phyloP scores from a whole-genome alignment of 2,329 filamentous ascomycete genomes.

The Leptographium flavum region DNA sequence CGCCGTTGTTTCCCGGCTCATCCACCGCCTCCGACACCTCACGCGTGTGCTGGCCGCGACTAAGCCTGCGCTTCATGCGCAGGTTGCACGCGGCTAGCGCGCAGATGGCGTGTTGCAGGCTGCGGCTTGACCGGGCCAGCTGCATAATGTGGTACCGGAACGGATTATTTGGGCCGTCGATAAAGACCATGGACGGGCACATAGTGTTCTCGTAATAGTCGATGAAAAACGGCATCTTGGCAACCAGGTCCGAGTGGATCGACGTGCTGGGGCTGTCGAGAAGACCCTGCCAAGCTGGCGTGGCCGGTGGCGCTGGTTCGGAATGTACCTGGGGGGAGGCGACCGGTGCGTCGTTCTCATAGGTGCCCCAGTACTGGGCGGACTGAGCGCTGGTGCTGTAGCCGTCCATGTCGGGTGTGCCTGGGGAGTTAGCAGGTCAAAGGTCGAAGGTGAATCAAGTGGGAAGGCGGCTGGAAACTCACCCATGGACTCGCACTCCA shows the following conservation, averaged over 20 bases:
- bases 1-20: constrained; percentile 1
- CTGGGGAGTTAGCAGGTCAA: constrained; percentile 1
- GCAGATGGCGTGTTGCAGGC: constrained; percentile 84
- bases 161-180: constrained; percentile 75
- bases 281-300: constrained; percentile 25
- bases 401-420: constrained; percentile 30
- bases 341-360: too few species aligned
- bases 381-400: constrained; percentile 37
- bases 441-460: background rate
- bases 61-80: constrained; percentile 63
- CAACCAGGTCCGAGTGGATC: constrained; percentile 49
- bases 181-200: constrained; percentile 80
- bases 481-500: constrained; percentile 43
- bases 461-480: constrained; percentile 19
- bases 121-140: constrained; percentile 62
- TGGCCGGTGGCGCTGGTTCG: constrained; percentile 16
- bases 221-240: constrained; percentile 76
- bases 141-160: constrained; percentile 72
- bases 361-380: constrained; percentile 32
- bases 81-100: constrained; percentile 81
- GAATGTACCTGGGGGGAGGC: constrained; percentile 24
- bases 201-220: constrained; percentile 91
- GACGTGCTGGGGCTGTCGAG: constrained; percentile 32
- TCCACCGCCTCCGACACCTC: constrained; percentile 30
- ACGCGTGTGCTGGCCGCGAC: constrained; percentile 40